Evolutionary conservation across 2,329 filamentous ascomycete species (phyloP).

Genomic region (Pseudocercospora vitis): DNA sequence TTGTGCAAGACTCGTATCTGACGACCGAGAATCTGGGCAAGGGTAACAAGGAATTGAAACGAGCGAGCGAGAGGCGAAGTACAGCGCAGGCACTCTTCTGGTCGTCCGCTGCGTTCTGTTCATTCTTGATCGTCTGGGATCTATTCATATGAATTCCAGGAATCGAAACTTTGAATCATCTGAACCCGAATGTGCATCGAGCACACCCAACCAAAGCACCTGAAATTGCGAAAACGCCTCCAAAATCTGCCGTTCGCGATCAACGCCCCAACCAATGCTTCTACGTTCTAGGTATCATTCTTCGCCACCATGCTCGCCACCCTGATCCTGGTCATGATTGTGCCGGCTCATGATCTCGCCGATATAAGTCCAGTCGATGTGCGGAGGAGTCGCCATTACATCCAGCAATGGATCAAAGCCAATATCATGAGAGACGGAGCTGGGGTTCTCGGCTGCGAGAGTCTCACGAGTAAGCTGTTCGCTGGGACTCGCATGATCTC

Average conservation of each 20-base stretch:
- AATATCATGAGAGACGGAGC: background rate
- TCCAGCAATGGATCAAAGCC: slow-evolving; percentile 8
- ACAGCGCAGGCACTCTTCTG: slow-evolving; percentile 53
- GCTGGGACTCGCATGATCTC: background rate
- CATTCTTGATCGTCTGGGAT: slow-evolving; percentile 51
- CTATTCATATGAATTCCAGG: slow-evolving; percentile 43
- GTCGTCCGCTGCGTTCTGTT: slow-evolving; percentile 48
- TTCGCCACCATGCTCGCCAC: background rate
- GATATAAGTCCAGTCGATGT: slow-evolving; percentile 20
- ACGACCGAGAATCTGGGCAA: slow-evolving; percentile 84
- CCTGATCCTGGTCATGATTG: slow-evolving; percentile 7
- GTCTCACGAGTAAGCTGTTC: background rate
- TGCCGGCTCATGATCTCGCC: slow-evolving; percentile 21
- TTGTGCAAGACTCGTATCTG: slow-evolving; percentile 77
- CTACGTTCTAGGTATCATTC: too few species aligned
- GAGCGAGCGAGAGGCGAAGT: slow-evolving; percentile 62
- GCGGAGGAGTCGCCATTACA: slow-evolving; percentile 2
- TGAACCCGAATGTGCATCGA: background rate
- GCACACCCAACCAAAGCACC: too few species aligned
- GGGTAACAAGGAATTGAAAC: slow-evolving; percentile 88
- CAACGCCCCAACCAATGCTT: too few species aligned
- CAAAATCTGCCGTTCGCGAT: too few species aligned
- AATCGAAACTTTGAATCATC: background rate
- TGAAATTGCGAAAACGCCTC: too few species aligned
- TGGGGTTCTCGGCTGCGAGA: background rate